Evolutionary conservation across 805 yeast genomes (phyloP), one percentile per base, ranked within the genome.

Genomic region (Suhomyces prunicola): DNA sequence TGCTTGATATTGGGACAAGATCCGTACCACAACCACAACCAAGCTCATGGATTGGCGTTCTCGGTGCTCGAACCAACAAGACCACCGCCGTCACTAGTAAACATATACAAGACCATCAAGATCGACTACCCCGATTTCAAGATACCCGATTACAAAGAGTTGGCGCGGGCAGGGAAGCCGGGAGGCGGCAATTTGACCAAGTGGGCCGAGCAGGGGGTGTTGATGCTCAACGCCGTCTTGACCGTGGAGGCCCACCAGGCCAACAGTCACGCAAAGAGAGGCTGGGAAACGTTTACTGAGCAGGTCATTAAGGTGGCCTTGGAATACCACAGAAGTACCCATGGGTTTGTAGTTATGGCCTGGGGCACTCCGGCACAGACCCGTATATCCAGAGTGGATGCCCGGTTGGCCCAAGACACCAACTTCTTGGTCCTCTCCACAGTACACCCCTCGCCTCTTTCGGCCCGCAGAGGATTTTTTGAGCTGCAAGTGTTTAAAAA

Each of bases 31-130:
- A 90, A 91, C 67, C 70, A 70, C 60, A 88, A 88, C 66, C 99
- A 94, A 68, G 99, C 99, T 0, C 99, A 94, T 64, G 99, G 99
- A 0, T 73, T 94, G 27, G 98, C 99, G 3, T 94, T 94, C 61
- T 88, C 96, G 19, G 98, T 94, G 1, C 78, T 83, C 52, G 87
- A 88, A 31, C 96, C 97, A 1, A 76, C 81, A 0, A 85, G 90
- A 0, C 83, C 84, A 1, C 87, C 94, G 1, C 98, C 99, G 0
- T 90, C 97, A 1, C 74, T 94, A 53, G 76, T 82, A 47, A 94
- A 94, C 65, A 94, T 94, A 52, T 94, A 86, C 74, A 93, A 90
- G 63, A 85, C 90, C 17, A 70, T 94, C 12, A 70, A 76, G 50
- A 76, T 72, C 31, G 78, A 76, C 58, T 93, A 85, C 60, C 88